phyloP scores from a whole-genome alignment of 495 filamentous ascomycete genomes.

The Eremomyces bilateralis region DNA sequence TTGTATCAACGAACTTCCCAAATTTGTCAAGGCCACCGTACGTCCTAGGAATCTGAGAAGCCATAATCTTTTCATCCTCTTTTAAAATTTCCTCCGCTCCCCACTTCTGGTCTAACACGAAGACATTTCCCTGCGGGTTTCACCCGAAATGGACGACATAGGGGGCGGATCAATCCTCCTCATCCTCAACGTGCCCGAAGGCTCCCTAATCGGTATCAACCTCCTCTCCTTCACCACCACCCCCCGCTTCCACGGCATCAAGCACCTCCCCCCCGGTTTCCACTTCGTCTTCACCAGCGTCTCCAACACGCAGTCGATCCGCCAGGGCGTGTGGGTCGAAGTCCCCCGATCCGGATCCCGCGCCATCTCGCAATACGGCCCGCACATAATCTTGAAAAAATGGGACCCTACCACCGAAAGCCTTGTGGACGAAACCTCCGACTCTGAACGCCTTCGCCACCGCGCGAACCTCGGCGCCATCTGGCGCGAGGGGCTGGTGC shows the following conservation, averaged over 20 bases:
- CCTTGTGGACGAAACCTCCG: constrained; percentile 14
- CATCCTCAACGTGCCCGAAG: constrained; percentile 16
- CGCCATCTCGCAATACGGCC: constrained; percentile 4
- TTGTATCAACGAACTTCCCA: too few relatives aligned
- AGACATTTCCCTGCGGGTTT: too few relatives aligned
- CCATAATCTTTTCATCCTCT: too few relatives aligned
- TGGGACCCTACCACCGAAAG: constrained; percentile 28
- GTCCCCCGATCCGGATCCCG: constrained; percentile 12
- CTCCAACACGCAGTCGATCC: constrained; percentile 25
- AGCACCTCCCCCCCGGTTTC: constrained; percentile 32
- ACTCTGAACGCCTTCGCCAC: constrained; percentile 15
- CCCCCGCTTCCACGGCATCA: constrained; percentile 33
- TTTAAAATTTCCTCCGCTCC: too few relatives aligned
- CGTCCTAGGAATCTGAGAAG: too few relatives aligned
- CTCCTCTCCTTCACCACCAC: constrained; percentile 23
- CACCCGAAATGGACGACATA: too few relatives aligned
- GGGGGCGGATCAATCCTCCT: too few relatives aligned
- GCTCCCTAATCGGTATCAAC: constrained; percentile 19
- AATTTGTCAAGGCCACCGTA: too few relatives aligned
- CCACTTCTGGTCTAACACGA: too few relatives aligned
- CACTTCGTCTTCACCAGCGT: constrained; percentile 35
- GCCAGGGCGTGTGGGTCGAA: constrained; percentile 36
- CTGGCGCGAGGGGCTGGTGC: constrained; percentile 22
- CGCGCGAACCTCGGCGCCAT: constrained; percentile 23
- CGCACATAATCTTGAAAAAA: constrained; percentile 29